Base-by-base conservation (phyloP, 2,329 filamentous ascomycete species). In the Xylariaceae sp. region DNA sequence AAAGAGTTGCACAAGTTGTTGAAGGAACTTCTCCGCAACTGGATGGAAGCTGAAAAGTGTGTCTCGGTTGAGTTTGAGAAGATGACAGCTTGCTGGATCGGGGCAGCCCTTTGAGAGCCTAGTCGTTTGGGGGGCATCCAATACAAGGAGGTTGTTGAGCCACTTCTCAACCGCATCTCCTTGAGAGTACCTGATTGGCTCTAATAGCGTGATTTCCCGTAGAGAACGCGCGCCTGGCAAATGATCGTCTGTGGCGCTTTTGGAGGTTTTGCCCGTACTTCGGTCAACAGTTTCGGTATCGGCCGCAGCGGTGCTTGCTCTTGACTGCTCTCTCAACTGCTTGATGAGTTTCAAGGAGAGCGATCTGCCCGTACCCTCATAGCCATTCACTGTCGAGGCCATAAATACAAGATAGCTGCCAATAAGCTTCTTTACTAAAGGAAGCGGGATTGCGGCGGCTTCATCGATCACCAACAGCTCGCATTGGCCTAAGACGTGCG, bases 381-480 rank as follows among this genome's bases (percentile, higher is more conserved):
- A 99, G 55, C 94, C 94, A 68, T 97, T 97, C 74, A 99, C 96
- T 1, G 94, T 99, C 0, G 94, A 99, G 0, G 95, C 91, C 94
- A 99, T 97, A 73, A 99, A 99, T 6, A 97, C 91, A 39, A 99
- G 78, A 71, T 99, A 99, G 11, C 92, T 92, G 0, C 94, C 94
- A 83, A 99, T 91, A 41, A 99, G 79, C 73, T 96, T 96, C 64
- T 87, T 82, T 6, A 99, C 94, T 2, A 97, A 76, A 0, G 94
- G 94, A 8, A 99, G 74, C 9, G 95, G 94, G 59, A 99, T 99
- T 1, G 95, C 95, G 9, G 94, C 94, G 12, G 94, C 94, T 73
- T 99, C 94, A 72, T 99, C 94, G 60, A 99, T 97, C 6, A 99
- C 92, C 8, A 99, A 76, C 40, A 99, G 74, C 71, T 99, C 94